Base-by-base conservation (phyloP, 768 basidiomycete species). In the Termitomyces sp. region DNA sequence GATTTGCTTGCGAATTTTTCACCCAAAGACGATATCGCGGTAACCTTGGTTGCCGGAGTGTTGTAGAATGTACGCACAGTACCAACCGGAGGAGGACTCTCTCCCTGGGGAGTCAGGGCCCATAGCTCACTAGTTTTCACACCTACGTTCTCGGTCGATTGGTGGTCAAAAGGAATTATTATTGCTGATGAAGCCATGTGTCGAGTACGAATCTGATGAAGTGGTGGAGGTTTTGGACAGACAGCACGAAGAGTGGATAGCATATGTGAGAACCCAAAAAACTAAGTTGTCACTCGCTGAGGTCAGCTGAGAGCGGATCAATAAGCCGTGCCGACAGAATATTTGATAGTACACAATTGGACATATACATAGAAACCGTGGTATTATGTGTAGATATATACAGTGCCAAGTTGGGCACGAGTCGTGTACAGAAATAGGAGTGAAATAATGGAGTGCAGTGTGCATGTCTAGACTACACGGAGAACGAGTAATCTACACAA, bases 61-160 rank as follows among this genome's bases (percentile, higher is more conserved):
- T 82, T 81, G 73, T 81, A 89, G 70, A 90, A 87, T 5, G 83
- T 75, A 53, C 86, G 81, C 1, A 85, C 81, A 0, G 86, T 84
- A 8, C 87, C 88, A 5, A 77, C 82, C 66, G 83, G 82, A 0
- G 86, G 77, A 30, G 77, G 74, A 65, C 83, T 84, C 51, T 81
- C 73, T 18, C 73, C 75, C 0, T 81, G 79, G 1, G 81, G 76
- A 12, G 78, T 78, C 0, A 70, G 55, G 0, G 76, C 61, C 87
- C 87, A 90, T 34, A 88, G 73, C 54, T 78, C 61, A 27, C 75
- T 69, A 1, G 82, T 65, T 64, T 85, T 72, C 65, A 84, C 67
- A 39, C 76, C 74, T 0, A 70, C 68, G 13, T 66, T 64, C 18
- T 69, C 61, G 41, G 64, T 55, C 16, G 75, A 66, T 58, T 75